Evolutionary conservation across 129 eudicot species (phyloP), one percentile per base, ranked within the genome.

Genomic region (Artemisia annua): DNA sequence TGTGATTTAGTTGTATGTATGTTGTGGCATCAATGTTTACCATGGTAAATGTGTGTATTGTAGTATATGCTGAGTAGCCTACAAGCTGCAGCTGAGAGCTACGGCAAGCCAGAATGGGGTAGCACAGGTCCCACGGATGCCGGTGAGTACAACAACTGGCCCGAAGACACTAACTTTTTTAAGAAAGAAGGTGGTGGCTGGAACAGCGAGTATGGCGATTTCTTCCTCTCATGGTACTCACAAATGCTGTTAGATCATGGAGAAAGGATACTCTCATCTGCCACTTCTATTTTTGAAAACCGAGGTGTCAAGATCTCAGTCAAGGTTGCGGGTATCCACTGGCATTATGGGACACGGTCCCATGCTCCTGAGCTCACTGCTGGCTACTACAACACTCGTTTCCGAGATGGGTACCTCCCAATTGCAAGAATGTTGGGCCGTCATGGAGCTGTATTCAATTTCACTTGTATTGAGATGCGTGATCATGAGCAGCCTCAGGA

Each of bases 61-160:
- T 94, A 94, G 99, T 94, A 94, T 76, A 94, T 90, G 99, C 69
- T 88, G 7, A 83, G 91, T 70, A 87, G 96, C 83, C 63, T 94
- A 59, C 73, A 85, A 82, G 99, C 99, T 39, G 96, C 96, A 53
- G 99, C 99, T 14, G 97, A 94, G 70, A 81, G 80, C 43, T 50
- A 63, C 49, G 97, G 99, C 24, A 94, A 90, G 81, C 96, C 97
- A 11, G 94, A 90, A 76, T 94, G 99, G 99, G 99, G 99, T 11
- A 64, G 79, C 79, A 83, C 96, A 0, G 99, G 97, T 16, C 99
- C 99, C 0, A 90, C 93, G 0, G 99, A 94, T 63, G 97, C 99
- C 0, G 99, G 99, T 16, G 70, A 85, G 16, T 94, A 94, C 74
- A 94, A 94, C 84, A 90, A 88, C 65, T 94, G 97, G 97, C 99